Conservation (phyloP, 768 basidiomycete genomes). For the Leccinum variicolor region DNA sequence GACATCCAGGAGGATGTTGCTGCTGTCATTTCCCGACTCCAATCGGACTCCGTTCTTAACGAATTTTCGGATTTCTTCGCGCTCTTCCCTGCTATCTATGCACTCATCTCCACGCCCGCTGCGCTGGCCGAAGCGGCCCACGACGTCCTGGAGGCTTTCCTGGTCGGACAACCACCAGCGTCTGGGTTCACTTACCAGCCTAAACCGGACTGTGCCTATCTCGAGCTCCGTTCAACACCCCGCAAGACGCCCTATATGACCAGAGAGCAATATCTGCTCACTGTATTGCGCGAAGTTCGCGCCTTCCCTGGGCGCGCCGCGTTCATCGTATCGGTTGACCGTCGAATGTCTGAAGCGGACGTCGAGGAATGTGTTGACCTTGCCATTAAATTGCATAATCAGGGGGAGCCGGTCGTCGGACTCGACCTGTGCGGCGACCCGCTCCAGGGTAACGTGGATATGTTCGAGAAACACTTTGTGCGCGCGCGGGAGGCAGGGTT, state of each 20-base stretch:
- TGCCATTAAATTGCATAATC: constrained; percentile 50
- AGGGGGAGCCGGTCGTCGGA: constrained; percentile 67
- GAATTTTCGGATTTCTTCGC: constrained; percentile 68
- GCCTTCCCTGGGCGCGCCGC: constrained; percentile 52
- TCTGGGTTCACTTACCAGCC: constrained; percentile 28
- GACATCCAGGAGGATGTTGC: constrained; percentile 36
- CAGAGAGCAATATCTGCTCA: constrained; percentile 55
- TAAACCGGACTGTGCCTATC: constrained; percentile 59
- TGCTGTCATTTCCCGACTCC: constrained; percentile 40
- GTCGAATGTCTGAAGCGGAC: constrained; percentile 54
- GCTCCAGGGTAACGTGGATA: constrained; percentile 49
- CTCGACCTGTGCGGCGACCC: constrained; percentile 84
- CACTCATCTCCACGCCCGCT: constrained; percentile 60
- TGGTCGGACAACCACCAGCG: constrained; percentile 31
- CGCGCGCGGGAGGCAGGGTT: constrained; percentile 59
- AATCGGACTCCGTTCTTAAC: constrained; percentile 41
- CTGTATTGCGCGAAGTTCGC: constrained; percentile 65
- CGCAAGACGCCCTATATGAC: constrained; percentile 56
- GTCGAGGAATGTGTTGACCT: constrained; percentile 55
- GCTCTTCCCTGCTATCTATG: constrained; percentile 77
- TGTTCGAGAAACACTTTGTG: constrained; percentile 49
- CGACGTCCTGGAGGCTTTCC: constrained; percentile 65
- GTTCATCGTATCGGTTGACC: constrained; percentile 74
- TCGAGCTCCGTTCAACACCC: constrained; percentile 85
- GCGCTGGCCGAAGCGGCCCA: constrained; percentile 54